Evolutionary conservation across 331 rosid species (phyloP).

Genomic region (Quercus lobata): DNA sequence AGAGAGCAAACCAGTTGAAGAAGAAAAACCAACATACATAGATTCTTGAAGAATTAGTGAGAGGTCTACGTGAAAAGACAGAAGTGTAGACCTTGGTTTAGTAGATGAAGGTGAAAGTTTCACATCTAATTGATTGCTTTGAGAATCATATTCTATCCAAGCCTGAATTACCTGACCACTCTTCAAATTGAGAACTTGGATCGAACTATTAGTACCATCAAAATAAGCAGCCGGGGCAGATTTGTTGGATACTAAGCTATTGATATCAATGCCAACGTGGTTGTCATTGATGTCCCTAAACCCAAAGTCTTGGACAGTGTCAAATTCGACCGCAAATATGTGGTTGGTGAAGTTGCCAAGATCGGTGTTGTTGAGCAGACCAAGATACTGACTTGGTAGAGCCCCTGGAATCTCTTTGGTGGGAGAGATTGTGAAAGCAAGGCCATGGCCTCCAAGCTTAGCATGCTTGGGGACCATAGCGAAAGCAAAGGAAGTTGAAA

Average conservation of each 20-base stretch:
- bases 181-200: constrained; percentile 19
- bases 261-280: constrained; percentile 59
- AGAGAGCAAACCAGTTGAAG: constrained; percentile 67
- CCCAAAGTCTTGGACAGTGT: constrained; percentile 55
- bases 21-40: constrained; percentile 72
- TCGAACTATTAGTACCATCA: background rate
- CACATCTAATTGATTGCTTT: constrained; percentile 14
- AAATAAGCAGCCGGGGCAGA: constrained; percentile 40
- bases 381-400: constrained; percentile 61
- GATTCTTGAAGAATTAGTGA: constrained; percentile 40
- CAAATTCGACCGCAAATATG: constrained; percentile 9
- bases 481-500: constrained; percentile 43
- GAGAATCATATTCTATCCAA: too few species aligned
- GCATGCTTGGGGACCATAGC: constrained; percentile 49
- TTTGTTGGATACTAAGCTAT: constrained; percentile 47
- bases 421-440: constrained; percentile 63
- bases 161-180: too few species aligned
- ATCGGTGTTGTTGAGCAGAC: constrained; percentile 51
- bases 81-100: constrained; percentile 52
- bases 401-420: constrained; percentile 29
- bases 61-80: constrained; percentile 48
- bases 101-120: constrained; percentile 44
- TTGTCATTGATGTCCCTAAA: constrained; percentile 59
- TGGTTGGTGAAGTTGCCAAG: constrained; percentile 55
- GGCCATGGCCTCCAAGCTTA: constrained; percentile 67